A percentile compares a stretch with the other conserved stretches of the same genome.
These are phyloP conservation scores for Obelidium mucronatum DNA, from an alignment of 192 early-diverging fungal species.

Conservation along the genomic window DNA sequence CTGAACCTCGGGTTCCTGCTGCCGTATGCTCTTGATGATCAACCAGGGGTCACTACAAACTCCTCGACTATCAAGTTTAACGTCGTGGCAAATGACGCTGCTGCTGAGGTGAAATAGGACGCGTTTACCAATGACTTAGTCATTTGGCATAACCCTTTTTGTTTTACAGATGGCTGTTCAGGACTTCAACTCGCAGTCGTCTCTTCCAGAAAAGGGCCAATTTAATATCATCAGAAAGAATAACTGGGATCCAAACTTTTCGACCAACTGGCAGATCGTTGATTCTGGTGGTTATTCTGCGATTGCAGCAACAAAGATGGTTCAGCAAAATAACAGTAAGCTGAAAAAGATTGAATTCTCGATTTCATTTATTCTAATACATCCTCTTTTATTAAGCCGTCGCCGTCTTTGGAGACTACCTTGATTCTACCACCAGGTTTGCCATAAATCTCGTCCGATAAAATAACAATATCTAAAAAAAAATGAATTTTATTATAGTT, in stretches of 20 bases:
- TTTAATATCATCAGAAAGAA: slow-evolving; percentile 37
- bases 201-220: not conserved
- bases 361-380: not conserved
- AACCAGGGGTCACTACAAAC: slow-evolving; percentile 1
- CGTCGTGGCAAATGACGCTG: slow-evolving; percentile 15
- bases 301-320: slow-evolving; percentile 30
- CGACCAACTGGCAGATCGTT: slow-evolving; percentile 28
- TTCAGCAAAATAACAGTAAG: slow-evolving; percentile 23
- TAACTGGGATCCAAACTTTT: slow-evolving; percentile 33
- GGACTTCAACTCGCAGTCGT: slow-evolving; percentile 14
- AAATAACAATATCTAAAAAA: not conserved
- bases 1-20: slow-evolving; percentile 32
- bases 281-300: slow-evolving; percentile 39
- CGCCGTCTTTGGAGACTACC: slow-evolving; percentile 27
- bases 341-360: not conserved
- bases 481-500: slow-evolving; percentile 2
- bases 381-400: not conserved
- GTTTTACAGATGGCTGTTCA: slow-evolving; percentile 30
- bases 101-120: not conserved
- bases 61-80: slow-evolving; percentile 22
- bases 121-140: not conserved
- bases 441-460: not conserved
- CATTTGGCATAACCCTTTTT: not conserved
- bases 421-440: slow-evolving; percentile 30
- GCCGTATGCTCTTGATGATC: slow-evolving; percentile 32